Evolutionary conservation across 805 yeast species (phyloP).

Genomic region (Teunomyces funiuensis): DNA sequence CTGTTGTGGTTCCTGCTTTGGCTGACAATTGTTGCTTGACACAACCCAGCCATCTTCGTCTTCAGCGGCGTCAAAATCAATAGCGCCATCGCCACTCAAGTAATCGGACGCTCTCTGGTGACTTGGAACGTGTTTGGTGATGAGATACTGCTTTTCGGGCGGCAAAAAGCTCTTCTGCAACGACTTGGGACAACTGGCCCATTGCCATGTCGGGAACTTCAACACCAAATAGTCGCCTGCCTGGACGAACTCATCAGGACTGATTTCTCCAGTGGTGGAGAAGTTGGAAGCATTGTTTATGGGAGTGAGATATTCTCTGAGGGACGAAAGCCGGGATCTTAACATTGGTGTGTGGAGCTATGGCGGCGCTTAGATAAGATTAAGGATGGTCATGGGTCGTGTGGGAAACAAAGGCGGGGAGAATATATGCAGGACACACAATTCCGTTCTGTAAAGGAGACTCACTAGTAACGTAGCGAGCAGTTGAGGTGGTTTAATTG

Average conservation of each 20-base stretch:
- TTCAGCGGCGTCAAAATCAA: conserved; percentile 31
- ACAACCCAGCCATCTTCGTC: conserved; percentile 62
- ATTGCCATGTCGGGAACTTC: conserved; percentile 96
- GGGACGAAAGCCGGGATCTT: conserved; percentile 75
- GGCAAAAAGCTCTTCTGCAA: conserved; percentile 72
- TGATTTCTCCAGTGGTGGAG: conserved; percentile 81
- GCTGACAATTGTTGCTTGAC: neutral
- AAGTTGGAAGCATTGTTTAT: conserved; percentile 85
- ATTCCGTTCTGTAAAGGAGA: no score
- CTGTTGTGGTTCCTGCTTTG: conserved; percentile 12
- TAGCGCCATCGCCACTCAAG: conserved; percentile 43
- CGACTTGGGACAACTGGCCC: conserved; percentile 50
- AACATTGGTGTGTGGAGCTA: conserved; percentile 25
- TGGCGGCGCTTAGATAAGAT: neutral
- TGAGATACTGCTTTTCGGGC: conserved; percentile 78
- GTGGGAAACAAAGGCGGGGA: no score
- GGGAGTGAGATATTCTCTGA: conserved; percentile 93
- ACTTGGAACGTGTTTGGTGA: conserved; percentile 88
- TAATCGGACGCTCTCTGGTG: conserved; percentile 64
- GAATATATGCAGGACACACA: no score
- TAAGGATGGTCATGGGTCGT: neutral
- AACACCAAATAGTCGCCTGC: conserved; percentile 93
- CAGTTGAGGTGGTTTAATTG: no score
- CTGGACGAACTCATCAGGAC: conserved; percentile 90
- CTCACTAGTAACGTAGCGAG: no score